These are phyloP conservation scores for Venturia asperata DNA, from an alignment of 2,329 filamentous ascomycete genomes.

Conservation along the genomic window DNA sequence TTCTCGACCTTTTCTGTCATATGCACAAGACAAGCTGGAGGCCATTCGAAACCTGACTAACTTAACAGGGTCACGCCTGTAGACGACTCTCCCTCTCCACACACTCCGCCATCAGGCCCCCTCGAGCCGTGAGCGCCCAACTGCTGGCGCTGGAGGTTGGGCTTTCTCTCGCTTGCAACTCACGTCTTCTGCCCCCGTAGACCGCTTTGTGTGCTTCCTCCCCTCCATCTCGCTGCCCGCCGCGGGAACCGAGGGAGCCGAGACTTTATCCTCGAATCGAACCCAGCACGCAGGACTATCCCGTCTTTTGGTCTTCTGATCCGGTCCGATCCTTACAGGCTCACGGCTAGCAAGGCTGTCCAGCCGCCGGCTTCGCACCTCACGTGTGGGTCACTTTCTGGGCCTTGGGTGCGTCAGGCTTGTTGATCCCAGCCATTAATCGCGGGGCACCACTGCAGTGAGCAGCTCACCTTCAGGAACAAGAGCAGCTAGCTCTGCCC, in stretches of 20 bases:
- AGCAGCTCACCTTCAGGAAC: constrained; percentile 1
- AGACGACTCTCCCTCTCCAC: not conserved
- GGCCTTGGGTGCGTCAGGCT: not conserved
- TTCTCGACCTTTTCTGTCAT: not conserved
- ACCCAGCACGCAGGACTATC: not conserved
- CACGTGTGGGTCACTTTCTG: not conserved
- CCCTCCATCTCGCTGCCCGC: constrained; percentile 4
- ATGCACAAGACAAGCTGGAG: no score
- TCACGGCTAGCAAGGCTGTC: not conserved
- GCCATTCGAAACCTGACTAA: not conserved
- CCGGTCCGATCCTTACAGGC: not conserved
- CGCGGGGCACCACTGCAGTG: constrained; percentile 8
- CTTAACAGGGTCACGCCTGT: not conserved
- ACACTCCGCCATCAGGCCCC: not conserved
- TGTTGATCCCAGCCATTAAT: constrained; percentile 10
- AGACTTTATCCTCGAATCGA: not conserved
- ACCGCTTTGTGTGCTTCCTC: not conserved
- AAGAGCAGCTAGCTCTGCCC: not conserved
- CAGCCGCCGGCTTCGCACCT: not conserved
- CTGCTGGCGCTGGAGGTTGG: not conserved
- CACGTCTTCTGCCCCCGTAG: not conserved
- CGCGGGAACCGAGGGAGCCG: not conserved
- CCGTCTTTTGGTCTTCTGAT: constrained; percentile 1
- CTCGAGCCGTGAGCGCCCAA: not conserved
- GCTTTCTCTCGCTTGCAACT: not conserved